Evolutionary conservation across 2,329 filamentous ascomycete genomes (phyloP), one percentile per base, ranked within the genome.

Genomic region (Cryphonectria parasitica): DNA sequence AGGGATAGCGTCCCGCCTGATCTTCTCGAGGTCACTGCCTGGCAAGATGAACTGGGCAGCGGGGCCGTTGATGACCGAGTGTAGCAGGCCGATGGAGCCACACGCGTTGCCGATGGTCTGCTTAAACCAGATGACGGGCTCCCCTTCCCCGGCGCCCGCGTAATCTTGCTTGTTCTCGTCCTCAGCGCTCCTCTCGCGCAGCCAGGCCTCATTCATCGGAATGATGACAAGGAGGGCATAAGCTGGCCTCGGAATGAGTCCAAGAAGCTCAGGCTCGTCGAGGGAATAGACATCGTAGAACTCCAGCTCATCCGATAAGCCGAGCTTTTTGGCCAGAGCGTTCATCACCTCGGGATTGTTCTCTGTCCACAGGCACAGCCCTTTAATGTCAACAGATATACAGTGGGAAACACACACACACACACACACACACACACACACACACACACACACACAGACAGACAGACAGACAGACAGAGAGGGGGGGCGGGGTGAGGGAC

Each of bases 281-380:
- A 97, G 88, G 75, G 89, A 92, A 84, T 89, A 95, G 79, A 97
- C 91, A 79, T 97, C 93, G 81, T 93, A 89, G 85, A 96, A 97
- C 75, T 86, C 85, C 22, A 97, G 84, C 52, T 85, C 82, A 36
- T 83, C 78, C 1, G 92, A 90, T 61, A 96, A 85, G 64, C 93
- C 93, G 19, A 96, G 87, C 74, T 90, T 88, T 78, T 89, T 88
- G 36, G 92, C 86, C 22, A 97, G 87, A 62, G 87, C 83, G 69
- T 88, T 91, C 87, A 97, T 94, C 64, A 95, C 89, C 76, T 92
- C 90, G 0, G 93, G 92, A 79, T 95, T 94, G 80, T 87, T 86
- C 74, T 87, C 84, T 79, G 70, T 31, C 22, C 34, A 17, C 25
- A 41, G 13, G 60, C 8, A 25, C 56, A 19, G 31, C 63, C 28